Conservation (phyloP, 805 yeast species). For the Lachancea quebecensis region DNA sequence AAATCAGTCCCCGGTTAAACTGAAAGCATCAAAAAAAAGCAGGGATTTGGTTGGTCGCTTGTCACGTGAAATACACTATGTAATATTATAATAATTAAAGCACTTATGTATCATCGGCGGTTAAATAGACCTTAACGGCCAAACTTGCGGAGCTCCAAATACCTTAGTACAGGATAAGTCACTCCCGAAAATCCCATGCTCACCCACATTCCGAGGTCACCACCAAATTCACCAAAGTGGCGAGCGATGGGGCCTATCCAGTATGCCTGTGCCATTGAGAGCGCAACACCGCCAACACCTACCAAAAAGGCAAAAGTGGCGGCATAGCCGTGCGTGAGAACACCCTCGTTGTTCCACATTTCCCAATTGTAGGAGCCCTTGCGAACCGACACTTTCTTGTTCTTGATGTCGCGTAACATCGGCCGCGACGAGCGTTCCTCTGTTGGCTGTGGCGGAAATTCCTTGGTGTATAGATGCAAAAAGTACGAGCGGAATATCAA, state of each 20-base stretch:
- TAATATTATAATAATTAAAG: too few species aligned
- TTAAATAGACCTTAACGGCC: conserved; percentile 33
- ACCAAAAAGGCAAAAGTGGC: conserved; percentile 55
- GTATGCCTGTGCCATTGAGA: conserved; percentile 85
- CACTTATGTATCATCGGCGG: neutral
- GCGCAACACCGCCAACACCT: conserved; percentile 76
- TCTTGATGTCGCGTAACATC: conserved; percentile 4
- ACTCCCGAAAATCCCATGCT: conserved; percentile 64
- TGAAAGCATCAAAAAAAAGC: neutral
- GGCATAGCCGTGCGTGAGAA: conserved; percentile 66
- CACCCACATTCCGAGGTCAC: conserved; percentile 79
- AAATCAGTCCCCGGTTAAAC: neutral
- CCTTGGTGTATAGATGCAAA: conserved; percentile 38
- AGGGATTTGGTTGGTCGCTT: conserved; percentile 9
- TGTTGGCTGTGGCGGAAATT: conserved; percentile 30
- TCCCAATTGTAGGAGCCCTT: conserved; percentile 59
- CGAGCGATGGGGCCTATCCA: conserved; percentile 72
- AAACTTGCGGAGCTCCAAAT: conserved; percentile 51
- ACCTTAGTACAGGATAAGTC: conserved; percentile 59
- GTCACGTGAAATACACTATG: conserved; percentile 5
- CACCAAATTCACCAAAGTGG: conserved; percentile 58
- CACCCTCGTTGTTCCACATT: conserved; percentile 58
- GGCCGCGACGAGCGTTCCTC: conserved; percentile 7
- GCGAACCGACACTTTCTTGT: neutral
- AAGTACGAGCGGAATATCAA: conserved; percentile 51